Percentiles rank a stretch among this genome's conserved stretches.
These are phyloP conservation scores for Suillus discolor DNA, from an alignment of 768 basidiomycete species.

Conservation along the genomic window DNA sequence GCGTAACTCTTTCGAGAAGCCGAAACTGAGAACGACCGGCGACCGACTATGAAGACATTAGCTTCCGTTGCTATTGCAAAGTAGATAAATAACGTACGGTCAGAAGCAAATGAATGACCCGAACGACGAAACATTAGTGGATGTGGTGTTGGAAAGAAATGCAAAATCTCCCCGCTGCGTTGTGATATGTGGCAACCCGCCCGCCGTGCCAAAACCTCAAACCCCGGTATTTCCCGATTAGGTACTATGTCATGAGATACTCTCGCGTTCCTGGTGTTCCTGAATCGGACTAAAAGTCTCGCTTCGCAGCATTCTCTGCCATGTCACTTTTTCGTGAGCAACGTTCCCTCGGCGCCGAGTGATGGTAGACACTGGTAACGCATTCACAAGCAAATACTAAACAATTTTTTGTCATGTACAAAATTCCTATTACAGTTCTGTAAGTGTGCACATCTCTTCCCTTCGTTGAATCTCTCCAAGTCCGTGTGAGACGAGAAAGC, in stretches of 20 bases:
- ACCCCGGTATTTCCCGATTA: slow-evolving; percentile 4
- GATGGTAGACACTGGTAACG: slow-evolving; percentile 8
- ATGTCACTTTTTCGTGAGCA: not conserved
- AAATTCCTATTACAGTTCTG: slow-evolving; percentile 17
- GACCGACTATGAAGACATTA: slow-evolving; percentile 48
- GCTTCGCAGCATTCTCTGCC: slow-evolving; percentile 12
- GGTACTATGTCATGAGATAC: not conserved
- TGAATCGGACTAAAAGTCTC: not conserved
- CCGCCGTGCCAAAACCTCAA: slow-evolving; percentile 27
- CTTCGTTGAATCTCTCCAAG: not conserved
- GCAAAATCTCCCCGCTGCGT: slow-evolving; percentile 11
- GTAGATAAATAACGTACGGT: slow-evolving; percentile 42
- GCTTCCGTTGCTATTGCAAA: not conserved
- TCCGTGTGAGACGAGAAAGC: not conserved
- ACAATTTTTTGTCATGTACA: slow-evolving; percentile 18
- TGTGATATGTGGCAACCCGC: slow-evolving; percentile 19
- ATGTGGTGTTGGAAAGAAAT: slow-evolving; percentile 14
- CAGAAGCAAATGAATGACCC: slow-evolving; percentile 55
- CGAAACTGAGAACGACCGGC: slow-evolving; percentile 82
- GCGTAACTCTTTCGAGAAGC: slow-evolving; percentile 77
- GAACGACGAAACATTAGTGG: slow-evolving; percentile 60
- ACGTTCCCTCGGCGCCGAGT: not conserved
- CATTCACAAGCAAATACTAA: slow-evolving; percentile 13
- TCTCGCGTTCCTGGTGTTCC: not conserved
- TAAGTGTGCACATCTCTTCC: slow-evolving; percentile 6